These are phyloP conservation scores for Saccharomyces hybrid DNA, from an alignment of 1,139 yeast genomes.

Conservation along the genomic window DNA sequence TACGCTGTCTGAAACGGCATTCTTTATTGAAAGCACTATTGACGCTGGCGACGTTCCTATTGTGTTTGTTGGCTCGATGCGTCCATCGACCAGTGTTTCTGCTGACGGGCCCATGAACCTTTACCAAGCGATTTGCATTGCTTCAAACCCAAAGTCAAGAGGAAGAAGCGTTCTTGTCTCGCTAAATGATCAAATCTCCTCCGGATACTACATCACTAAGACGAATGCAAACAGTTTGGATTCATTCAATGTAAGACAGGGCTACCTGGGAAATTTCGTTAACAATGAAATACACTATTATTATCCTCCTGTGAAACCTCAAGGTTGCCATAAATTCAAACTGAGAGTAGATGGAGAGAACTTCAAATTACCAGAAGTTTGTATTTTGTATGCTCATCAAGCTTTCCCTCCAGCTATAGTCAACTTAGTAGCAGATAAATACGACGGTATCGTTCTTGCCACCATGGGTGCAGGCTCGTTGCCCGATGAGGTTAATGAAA, in stretches of 20 bases:
- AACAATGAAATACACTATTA: constrained; percentile 58
- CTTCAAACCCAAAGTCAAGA: constrained; percentile 43
- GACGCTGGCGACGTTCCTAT: constrained; percentile 50
- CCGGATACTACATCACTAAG: constrained; percentile 64
- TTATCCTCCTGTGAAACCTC: constrained; percentile 55
- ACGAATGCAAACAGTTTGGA: constrained; percentile 63
- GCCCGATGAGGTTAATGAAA: constrained; percentile 44
- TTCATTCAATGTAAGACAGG: constrained; percentile 64
- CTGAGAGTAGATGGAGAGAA: constrained; percentile 23
- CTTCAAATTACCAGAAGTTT: constrained; percentile 36
- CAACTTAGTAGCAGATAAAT: constrained; percentile 37
- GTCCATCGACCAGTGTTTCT: constrained; percentile 62
- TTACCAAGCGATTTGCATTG: constrained; percentile 62
- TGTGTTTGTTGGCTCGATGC: constrained; percentile 65
- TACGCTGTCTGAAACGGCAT: constrained; percentile 64
- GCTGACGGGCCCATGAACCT: constrained; percentile 70
- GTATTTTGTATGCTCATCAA: constrained; percentile 53
- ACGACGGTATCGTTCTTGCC: constrained; percentile 54
- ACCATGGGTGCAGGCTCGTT: constrained; percentile 69
- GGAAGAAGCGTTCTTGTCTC: constrained; percentile 59
- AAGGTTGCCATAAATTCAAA: constrained; percentile 42
- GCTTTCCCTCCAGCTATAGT: constrained; percentile 46
- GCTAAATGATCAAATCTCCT: constrained; percentile 57
- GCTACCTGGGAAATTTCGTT: constrained; percentile 62
- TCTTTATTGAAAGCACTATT: constrained; percentile 54